These are phyloP conservation scores for Penicillium steckii DNA, from an alignment of 495 filamentous ascomycete genomes.

Conservation along the genomic window DNA sequence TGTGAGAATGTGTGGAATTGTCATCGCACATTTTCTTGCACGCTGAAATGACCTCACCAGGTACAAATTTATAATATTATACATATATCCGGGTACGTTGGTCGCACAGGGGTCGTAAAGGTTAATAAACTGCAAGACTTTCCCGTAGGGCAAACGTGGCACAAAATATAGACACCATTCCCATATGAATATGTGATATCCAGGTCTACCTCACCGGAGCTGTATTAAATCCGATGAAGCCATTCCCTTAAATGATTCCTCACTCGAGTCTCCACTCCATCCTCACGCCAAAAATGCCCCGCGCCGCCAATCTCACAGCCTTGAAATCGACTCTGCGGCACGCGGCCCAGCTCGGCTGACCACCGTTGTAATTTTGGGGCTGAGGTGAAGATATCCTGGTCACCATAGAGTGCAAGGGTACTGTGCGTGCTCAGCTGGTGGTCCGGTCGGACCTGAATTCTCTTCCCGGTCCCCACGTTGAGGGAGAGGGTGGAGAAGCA, in stretches of 20 bases:
- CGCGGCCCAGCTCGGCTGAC: slow-evolving; percentile 55
- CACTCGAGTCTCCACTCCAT: slow-evolving; percentile 56
- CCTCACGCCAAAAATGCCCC: slow-evolving; percentile 82
- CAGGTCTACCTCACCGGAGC: no score
- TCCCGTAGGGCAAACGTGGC: neutral
- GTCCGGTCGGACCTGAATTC: slow-evolving; percentile 35
- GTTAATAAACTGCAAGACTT: neutral
- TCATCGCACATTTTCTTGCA: neutral
- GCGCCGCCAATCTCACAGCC: slow-evolving; percentile 62
- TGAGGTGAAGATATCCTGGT: slow-evolving; percentile 69
- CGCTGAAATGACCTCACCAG: no score
- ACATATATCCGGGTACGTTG: no score
- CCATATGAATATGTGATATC: no score
- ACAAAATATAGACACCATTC: no score
- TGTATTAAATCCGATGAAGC: slow-evolving; percentile 26
- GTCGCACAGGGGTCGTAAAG: neutral
- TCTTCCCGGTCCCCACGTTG: slow-evolving; percentile 17
- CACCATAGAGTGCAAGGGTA: slow-evolving; percentile 76
- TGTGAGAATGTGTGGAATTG: slow-evolving; percentile 11
- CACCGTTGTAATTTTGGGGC: slow-evolving; percentile 66
- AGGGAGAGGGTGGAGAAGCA: slow-evolving; percentile 45
- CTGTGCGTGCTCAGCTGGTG: slow-evolving; percentile 55
- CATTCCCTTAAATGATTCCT: slow-evolving; percentile 44
- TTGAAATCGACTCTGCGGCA: slow-evolving; percentile 42
- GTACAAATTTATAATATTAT: no score